phyloP scores from a whole-genome alignment of 495 filamentous ascomycete species.

The Penicillium arizonense region DNA sequence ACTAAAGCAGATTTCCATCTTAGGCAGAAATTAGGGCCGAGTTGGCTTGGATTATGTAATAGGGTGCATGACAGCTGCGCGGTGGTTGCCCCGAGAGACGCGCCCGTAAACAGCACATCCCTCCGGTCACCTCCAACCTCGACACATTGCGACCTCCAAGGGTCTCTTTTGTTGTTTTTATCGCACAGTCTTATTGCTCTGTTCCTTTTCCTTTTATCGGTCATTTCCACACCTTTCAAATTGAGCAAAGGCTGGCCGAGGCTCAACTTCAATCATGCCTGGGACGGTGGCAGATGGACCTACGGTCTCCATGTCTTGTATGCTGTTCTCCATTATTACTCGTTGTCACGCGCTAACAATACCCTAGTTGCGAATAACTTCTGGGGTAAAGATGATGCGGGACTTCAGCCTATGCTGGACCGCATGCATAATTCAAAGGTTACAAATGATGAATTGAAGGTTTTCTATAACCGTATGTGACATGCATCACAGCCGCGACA shows the following conservation, averaged over 20 bases:
- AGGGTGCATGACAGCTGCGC: conserved; percentile 4
- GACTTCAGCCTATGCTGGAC: conserved; percentile 86
- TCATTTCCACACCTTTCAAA: conserved; percentile 17
- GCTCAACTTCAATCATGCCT: conserved; percentile 53
- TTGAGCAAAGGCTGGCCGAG: conserved; percentile 46
- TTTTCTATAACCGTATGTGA: conserved; percentile 77
- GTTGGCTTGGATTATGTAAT: conserved; percentile 8
- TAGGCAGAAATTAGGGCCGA: neutral
- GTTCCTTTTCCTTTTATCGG: conserved; percentile 11
- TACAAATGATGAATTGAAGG: conserved; percentile 90
- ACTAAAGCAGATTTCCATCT: neutral
- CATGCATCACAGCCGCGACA: neutral
- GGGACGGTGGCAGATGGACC: conserved; percentile 61
- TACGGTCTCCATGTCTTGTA: conserved; percentile 64
- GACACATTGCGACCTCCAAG: conserved; percentile 30
- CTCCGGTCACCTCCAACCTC: conserved; percentile 25
- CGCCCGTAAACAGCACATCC: conserved; percentile 39
- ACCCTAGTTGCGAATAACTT: conserved; percentile 93
- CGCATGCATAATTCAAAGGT: conserved; percentile 96
- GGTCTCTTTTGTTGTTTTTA: conserved; percentile 19
- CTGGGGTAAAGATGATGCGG: conserved; percentile 99
- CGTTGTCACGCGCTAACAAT: conserved; percentile 12
- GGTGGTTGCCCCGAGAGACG: conserved; percentile 49
- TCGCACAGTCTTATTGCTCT: conserved; percentile 10
- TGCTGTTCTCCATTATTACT: conserved; percentile 6